Base-by-base conservation (phyloP, 306 rosid genomes). In the Vicia sativa region DNA sequence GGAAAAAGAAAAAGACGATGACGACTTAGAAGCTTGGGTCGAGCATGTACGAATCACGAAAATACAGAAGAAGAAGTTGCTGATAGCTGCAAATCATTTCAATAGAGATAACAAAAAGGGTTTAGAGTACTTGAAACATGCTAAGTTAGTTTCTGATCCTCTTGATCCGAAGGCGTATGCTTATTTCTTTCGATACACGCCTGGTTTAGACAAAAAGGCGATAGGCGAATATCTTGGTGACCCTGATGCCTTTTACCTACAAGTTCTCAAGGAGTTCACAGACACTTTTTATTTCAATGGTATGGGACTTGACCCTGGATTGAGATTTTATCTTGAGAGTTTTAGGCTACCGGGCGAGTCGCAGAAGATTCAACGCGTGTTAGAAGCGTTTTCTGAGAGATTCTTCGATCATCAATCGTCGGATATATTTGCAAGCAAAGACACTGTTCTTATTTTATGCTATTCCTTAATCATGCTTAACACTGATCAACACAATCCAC, bases 401-500 rank as follows among this genome's bases (percentile, higher is more conserved):
- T 90, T 83, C 77, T 90, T 66, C 67, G 84, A 85, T 10, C 92
- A 86, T 57, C 90, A 80, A 31, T 62, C 99, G 14, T 73, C 93
- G 3, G 87, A 83, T 38, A 31, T 85, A 13, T 93, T 93, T 44
- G 87, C 80, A 43, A 80, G 84, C 79, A 93, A 93, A 67, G 99
- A 90, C 29, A 83, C 95, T 1, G 97, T 93, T 31, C 85, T 83
- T 16, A 85, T 93, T 59, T 78, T 93, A 42, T 90, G 97, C 69
- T 93, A 93, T 72, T 90, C 96, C 9, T 83, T 90, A 59, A 93
- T 93, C 46, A 90, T 90, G 99, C 89, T 93, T 63, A 93, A 93
- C 53, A 93, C 99, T 21, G 99, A 93, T 68, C 97, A 86, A 7
- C 99, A 93, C 77, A 90, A 93, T 63, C 96, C 97, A 11, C 99